These are phyloP conservation scores for Oidiodendron maius DNA, from an alignment of 495 filamentous ascomycete genomes.

Conservation along the genomic window DNA sequence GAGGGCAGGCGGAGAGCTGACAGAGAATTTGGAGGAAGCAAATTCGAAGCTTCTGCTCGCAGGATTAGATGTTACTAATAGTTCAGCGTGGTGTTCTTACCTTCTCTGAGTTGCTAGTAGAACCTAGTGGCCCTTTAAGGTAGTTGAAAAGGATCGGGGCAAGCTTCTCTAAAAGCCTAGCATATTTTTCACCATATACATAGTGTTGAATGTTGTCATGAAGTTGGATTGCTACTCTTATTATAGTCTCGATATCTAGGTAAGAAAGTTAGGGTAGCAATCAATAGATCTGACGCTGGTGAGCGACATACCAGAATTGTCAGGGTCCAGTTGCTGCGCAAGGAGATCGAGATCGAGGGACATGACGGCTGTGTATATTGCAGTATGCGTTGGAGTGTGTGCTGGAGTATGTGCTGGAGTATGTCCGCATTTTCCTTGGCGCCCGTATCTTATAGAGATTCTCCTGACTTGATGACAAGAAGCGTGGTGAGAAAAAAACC, in stretches of 20 bases:
- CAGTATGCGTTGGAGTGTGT: too few relatives aligned
- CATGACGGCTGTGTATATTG: too few relatives aligned
- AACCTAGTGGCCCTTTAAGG: constrained; percentile 80
- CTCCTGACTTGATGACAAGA: too few relatives aligned
- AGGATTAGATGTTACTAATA: constrained; percentile 15
- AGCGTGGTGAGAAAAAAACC: too few relatives aligned
- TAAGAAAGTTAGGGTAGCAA: too few relatives aligned
- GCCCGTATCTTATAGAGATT: too few relatives aligned
- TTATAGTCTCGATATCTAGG: constrained; percentile 67
- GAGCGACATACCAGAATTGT: constrained; percentile 40
- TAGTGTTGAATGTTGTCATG: constrained; percentile 78
- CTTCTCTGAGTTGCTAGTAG: constrained; percentile 86
- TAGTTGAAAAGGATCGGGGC: constrained; percentile 85
- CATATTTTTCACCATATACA: constrained; percentile 52
- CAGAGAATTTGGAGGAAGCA: constrained; percentile 92
- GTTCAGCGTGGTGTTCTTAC: constrained; percentile 29
- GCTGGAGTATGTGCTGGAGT: too few relatives aligned
- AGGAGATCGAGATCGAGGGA: too few relatives aligned
- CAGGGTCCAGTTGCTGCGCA: constrained; percentile 43
- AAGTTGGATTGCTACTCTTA: constrained; percentile 69
- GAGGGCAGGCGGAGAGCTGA: constrained; percentile 72
- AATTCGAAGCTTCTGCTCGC: constrained; percentile 73
- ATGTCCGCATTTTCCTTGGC: too few relatives aligned
- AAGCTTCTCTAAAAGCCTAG: constrained; percentile 74
- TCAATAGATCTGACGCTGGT: too few relatives aligned